Evolutionary conservation across 441 rosid species (phyloP), one percentile per base, ranked within the genome.

Genomic region (Adansonia grandidieri): DNA sequence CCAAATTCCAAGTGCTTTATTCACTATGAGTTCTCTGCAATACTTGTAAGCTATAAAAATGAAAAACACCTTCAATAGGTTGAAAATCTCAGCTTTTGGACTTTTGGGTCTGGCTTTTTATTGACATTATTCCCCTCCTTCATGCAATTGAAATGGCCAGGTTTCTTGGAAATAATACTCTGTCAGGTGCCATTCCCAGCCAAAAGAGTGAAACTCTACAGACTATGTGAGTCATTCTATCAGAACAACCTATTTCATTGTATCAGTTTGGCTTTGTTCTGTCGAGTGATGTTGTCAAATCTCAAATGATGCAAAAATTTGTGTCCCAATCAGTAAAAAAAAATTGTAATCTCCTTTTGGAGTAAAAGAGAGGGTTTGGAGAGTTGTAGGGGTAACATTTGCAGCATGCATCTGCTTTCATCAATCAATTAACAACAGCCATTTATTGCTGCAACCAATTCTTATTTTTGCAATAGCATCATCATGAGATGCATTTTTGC

Each of bases 81-180:
- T 71, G 28, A 71, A 53, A 53, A 53, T 54, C 24, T 54, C 58
- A 51, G 44, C 5, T 28, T 76, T 74, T 28, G 42, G 66, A 71
- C 32, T 63, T 44, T 1, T 4, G 4, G 28, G 32, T 28, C 32
- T 28, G 32, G 32, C 32, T 32, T 71, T 54, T 71, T 28, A 2
- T 71, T 9, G 28, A 71, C 63, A 71, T 71, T 32, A 37, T 17
- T 71, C 64, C 5, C 42, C 48, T 42, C 71, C 75, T 32, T 51
- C 22, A 5, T 37, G 62, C 63, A 8, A 19, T 37, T 15, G 28
- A 78, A 76, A 40, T 56, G 79, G 70, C 51, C 84, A 93, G 98
- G 88, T 90, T 90, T 88, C 87, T 90, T 73, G 93, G 91, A 71
- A 86, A 88, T 69, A 90, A 90, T 77, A 81, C 66, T 66, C 69